phyloP scores from a whole-genome alignment of 768 basidiomycete genomes.

The Lentinula guzmanii region DNA sequence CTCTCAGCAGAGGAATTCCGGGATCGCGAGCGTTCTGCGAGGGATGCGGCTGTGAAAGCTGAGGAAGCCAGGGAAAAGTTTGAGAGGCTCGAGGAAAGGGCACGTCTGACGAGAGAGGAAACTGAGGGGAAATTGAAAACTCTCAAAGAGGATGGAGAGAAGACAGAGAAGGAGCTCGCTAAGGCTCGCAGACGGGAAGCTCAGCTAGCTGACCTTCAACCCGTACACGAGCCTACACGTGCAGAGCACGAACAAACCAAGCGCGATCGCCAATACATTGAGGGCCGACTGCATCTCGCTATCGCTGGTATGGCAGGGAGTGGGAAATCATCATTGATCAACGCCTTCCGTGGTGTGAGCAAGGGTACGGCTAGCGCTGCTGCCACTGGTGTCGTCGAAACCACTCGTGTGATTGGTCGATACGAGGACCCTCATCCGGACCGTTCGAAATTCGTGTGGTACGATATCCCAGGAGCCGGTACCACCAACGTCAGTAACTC shows the following conservation, averaged over 20 bases:
- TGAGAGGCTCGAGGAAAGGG: neutral
- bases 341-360: conserved; percentile 26
- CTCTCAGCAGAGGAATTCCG: neutral
- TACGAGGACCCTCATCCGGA: conserved; percentile 18
- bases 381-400: conserved; percentile 22
- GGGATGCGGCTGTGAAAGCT: neutral
- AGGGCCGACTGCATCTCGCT: conserved; percentile 25
- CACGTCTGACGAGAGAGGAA: neutral
- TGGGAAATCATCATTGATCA: conserved; percentile 31
- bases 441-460: conserved; percentile 21
- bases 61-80: neutral
- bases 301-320: conserved; percentile 26
- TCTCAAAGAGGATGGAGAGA: neutral
- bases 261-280: conserved; percentile 11
- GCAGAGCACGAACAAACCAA: conserved; percentile 11
- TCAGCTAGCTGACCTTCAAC: conserved; percentile 19
- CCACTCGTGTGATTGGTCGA: conserved; percentile 19
- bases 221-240: conserved; percentile 22
- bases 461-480: conserved; percentile 28
- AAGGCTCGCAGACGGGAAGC: neutral
- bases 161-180: conserved; percentile 7
- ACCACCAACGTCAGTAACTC: conserved; percentile 23
- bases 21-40: neutral
- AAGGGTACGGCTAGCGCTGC: conserved; percentile 18
- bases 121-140: neutral